A percentile compares a stretch with the other conserved stretches of the same genome.
phyloP scores from a whole-genome alignment of 1,139 yeast species.

The Ogataea hybrid region DNA sequence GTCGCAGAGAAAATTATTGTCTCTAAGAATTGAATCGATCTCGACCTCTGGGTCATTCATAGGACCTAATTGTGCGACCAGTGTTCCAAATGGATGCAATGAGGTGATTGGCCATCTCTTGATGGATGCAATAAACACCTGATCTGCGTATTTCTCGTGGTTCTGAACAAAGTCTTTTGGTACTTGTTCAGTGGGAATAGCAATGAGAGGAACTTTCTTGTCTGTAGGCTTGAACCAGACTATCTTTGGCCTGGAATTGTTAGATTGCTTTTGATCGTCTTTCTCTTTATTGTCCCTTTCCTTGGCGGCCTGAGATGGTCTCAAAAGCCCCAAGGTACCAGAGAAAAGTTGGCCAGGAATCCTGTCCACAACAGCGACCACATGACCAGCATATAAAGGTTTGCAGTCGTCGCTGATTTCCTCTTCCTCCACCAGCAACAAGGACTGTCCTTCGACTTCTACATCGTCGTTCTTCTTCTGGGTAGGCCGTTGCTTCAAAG shows the following conservation, averaged over 20 bases:
- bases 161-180: constrained; percentile 94
- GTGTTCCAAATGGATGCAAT: constrained; percentile 94
- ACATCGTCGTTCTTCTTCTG: constrained; percentile 98
- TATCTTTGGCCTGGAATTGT: constrained; percentile 69
- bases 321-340: constrained; percentile 86
- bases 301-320: constrained; percentile 96
- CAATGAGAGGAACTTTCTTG: constrained; percentile 94
- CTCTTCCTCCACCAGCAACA: constrained; percentile 89
- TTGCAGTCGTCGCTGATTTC: constrained; percentile 90
- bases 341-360: constrained; percentile 95
- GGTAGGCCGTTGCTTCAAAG: constrained; percentile 94
- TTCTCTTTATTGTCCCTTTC: constrained; percentile 63
- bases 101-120: constrained; percentile 99
- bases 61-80: constrained; percentile 82
- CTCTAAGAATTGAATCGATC: constrained; percentile 86
- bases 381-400: constrained; percentile 97
- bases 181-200: constrained; percentile 98
- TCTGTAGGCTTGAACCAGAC: constrained; percentile 99
- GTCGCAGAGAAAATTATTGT: constrained; percentile 87
- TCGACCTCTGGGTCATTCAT: constrained; percentile 78
- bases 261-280: constrained; percentile 33
- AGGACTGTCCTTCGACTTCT: constrained; percentile 96
- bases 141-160: constrained; percentile 78
- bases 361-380: constrained; percentile 95
- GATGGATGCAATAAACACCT: constrained; percentile 88